Evolutionary conservation across 768 basidiomycete genomes (phyloP).

Genomic region (Suillus sp.): DNA sequence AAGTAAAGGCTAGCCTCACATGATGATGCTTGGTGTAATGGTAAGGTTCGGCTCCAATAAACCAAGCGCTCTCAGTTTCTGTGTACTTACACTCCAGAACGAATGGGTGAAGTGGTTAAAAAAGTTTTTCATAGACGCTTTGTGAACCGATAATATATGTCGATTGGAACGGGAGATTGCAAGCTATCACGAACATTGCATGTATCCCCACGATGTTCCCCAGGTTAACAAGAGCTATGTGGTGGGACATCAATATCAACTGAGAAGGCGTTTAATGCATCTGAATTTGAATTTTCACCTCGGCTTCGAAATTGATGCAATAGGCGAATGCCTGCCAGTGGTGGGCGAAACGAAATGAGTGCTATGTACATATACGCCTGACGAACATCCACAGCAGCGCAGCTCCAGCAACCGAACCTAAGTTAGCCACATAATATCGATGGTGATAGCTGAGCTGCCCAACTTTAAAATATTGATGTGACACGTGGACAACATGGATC

Average conservation of each 20-base stretch:
- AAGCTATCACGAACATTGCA: not conserved
- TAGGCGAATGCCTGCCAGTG: not conserved
- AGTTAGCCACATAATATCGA: not conserved
- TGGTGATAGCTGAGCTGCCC: not conserved
- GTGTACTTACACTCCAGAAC: not conserved
- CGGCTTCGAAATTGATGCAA: not conserved
- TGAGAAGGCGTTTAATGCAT: not conserved
- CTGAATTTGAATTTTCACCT: not conserved
- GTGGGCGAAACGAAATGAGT: not conserved
- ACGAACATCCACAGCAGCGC: constrained; percentile 1
- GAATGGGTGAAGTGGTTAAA: not conserved
- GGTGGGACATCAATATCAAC: not conserved
- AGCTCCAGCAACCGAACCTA: not conserved
- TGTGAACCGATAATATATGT: not conserved
- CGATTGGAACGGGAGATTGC: not conserved
- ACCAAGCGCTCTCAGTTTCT: not conserved
- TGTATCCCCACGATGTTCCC: not conserved
- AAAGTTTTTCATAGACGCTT: not conserved
- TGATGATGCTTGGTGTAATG: constrained; percentile 2
- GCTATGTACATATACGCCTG: not conserved
- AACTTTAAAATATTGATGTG: not conserved
- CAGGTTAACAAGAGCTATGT: not conserved
- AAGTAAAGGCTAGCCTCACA: constrained; percentile 1
- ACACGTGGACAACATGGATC: not conserved
- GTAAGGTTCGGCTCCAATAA: not conserved